Evolutionary conservation across 257 asterid genomes (phyloP).

Genomic region (Cynanchum wilfordii): DNA sequence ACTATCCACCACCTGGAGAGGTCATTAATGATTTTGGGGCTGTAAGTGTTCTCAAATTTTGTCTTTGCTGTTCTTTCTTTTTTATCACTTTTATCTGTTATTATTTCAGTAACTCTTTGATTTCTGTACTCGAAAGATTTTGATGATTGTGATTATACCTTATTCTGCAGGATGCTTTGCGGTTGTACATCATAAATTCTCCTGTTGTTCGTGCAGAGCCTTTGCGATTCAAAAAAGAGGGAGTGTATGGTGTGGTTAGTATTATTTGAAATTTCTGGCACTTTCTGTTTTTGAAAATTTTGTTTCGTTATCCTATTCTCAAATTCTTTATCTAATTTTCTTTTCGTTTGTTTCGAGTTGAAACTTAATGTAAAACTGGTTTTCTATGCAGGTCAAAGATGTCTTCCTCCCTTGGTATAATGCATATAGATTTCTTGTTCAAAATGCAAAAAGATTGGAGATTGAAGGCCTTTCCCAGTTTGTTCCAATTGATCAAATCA

Average conservation of each 20-base stretch:
- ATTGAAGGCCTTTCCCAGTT: slow-evolving; percentile 81
- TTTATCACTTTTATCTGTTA: slow-evolving; percentile 2
- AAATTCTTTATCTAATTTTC: background rate
- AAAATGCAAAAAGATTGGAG: slow-evolving; percentile 92
- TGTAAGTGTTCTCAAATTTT: slow-evolving; percentile 29
- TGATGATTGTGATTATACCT: slow-evolving; percentile 1
- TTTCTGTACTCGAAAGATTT: background rate
- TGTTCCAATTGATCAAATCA: slow-evolving; percentile 60
- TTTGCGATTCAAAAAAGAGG: slow-evolving; percentile 85
- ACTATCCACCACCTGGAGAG: slow-evolving; percentile 92
- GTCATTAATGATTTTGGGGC: slow-evolving; percentile 96
- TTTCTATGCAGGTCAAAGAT: slow-evolving; percentile 48
- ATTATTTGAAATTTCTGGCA: background rate
- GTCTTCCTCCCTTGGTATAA: slow-evolving; percentile 98
- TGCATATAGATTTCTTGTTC: slow-evolving; percentile 98
- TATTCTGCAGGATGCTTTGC: slow-evolving; percentile 57
- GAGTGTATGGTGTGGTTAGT: slow-evolving; percentile 77
- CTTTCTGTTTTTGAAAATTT: background rate
- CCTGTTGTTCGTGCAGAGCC: slow-evolving; percentile 99
- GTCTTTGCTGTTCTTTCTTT: background rate
- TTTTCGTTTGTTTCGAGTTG: background rate
- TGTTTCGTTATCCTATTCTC: background rate
- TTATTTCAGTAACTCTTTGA: background rate
- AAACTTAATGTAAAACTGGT: background rate
- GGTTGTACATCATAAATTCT: slow-evolving; percentile 88